Base-by-base conservation (phyloP, 345 rosid genomes). In the Cochlearia excelsa region DNA sequence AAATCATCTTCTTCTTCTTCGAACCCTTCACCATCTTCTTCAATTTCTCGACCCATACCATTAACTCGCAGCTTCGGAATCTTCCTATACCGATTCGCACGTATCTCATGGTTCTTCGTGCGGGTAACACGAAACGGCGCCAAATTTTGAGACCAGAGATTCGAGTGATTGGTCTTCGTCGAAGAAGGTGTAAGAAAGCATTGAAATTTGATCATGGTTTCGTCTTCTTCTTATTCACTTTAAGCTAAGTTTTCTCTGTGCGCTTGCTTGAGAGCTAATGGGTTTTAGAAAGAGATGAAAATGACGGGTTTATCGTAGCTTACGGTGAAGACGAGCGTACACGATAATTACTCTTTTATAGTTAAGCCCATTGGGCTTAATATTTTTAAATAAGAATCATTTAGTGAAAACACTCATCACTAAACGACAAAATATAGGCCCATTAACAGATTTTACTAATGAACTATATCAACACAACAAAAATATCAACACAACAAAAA, bases 1-100 rank as follows among this genome's bases (percentile, higher is more conserved):
- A 52, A 74, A 29, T 61, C 69, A 8, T 65, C 77, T 31, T 69
- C 72, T 26, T 65, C 74, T 2, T 66, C 75, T 7, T 55, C 77
- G 0, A 27, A 60, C 2, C 52, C 67, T 28, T 51, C 59, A 10
- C 0, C 73, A 2, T 67, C 76, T 9, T 58, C 75, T 51, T 64
- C 68, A 30, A 66, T 66, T 58, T 73, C 76, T 51, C 7, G 29
- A 35, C 40, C 64, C 39, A 59, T 6, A 23, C 74, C 53, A 67
- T 46, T 66, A 0, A 57, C 69, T 46, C 68, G 29, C 28, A 50
- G 2, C 27, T 48, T 52, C 2, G 1, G 40, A 51, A 26, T 55
- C 44, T 65, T 67, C 2, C 57, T 66, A 10, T 50, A 72, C 42
- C 54, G 52, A 29, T 44, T 55, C 68, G 44, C 41, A 30, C 44